phyloP scores from a whole-genome alignment of 495 filamentous ascomycete genomes.

The Trichoderma orchidacearum region DNA sequence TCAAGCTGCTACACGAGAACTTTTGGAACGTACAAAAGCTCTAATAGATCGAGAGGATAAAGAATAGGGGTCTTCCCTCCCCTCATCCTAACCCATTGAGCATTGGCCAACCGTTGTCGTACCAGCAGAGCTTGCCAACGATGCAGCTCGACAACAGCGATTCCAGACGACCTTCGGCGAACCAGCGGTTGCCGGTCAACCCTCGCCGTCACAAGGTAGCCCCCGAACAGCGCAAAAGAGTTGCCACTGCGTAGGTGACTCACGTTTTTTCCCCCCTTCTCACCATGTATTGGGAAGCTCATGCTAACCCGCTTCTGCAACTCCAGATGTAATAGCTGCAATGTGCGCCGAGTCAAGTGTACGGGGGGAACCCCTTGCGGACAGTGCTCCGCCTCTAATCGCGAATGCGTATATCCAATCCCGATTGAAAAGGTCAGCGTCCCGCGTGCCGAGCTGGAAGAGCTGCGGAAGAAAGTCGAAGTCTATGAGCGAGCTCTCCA shows the following conservation, averaged over 20 bases:
- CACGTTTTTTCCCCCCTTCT: not conserved
- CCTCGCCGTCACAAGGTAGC: constrained; percentile 21
- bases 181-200: constrained; percentile 18
- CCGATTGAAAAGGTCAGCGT: constrained; percentile 15
- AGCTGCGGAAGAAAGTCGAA: constrained; percentile 11
- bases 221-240: constrained; percentile 20
- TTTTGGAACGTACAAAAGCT: no score
- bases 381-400: constrained; percentile 14
- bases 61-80: no score
- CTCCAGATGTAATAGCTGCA: constrained; percentile 30
- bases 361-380: constrained; percentile 22
- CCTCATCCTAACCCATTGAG: not conserved
- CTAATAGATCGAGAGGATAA: no score
- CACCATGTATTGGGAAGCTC: no score
- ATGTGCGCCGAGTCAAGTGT: constrained; percentile 29
- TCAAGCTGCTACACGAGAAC: no score
- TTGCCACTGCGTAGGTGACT: constrained; percentile 18
- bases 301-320: constrained; percentile 2
- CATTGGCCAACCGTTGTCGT: no score
- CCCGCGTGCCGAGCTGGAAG: constrained; percentile 13
- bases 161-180: not conserved
- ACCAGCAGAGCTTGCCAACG: not conserved
- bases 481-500: constrained; percentile 8
- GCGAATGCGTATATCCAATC: constrained; percentile 21
- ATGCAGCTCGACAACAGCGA: constrained; percentile 3